A percentile compares a stretch with the other conserved stretches of the same genome.
These are phyloP conservation scores for Chamaecrista fasciculata DNA, from an alignment of 306 rosid species.

Conservation along the genomic window DNA sequence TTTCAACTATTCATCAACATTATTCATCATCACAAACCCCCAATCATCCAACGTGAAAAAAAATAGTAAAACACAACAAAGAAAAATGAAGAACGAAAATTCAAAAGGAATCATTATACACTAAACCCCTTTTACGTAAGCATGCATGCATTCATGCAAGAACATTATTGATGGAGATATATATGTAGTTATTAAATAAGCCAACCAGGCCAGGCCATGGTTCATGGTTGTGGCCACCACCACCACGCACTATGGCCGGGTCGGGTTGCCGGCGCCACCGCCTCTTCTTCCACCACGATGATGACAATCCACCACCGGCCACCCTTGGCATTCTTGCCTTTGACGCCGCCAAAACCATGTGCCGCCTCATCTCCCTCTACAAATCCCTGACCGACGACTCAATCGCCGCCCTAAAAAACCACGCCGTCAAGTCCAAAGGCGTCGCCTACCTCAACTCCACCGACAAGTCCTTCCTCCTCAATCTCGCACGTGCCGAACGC, in stretches of 20 bases:
- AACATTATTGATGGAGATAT: too few relatives aligned
- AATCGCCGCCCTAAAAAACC: constrained; percentile 34
- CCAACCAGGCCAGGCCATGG: too few relatives aligned
- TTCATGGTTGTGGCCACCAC: constrained; percentile 43
- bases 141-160: too few relatives aligned
- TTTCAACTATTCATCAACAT: too few relatives aligned
- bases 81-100: background rate
- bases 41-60: background rate
- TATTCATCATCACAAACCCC: too few relatives aligned
- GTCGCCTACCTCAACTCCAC: constrained; percentile 41
- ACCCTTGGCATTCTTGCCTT: constrained; percentile 57
- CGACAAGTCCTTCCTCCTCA: constrained; percentile 50
- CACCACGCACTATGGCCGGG: constrained; percentile 24
- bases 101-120: too few relatives aligned
- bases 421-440: constrained; percentile 41
- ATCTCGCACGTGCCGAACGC: constrained; percentile 57
- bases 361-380: constrained; percentile 55
- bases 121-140: background rate
- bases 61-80: background rate
- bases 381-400: constrained; percentile 50
- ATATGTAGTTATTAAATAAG: too few relatives aligned
- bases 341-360: constrained; percentile 62
- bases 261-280: constrained; percentile 22
- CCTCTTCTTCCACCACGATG: constrained; percentile 10
- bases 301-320: background rate